phyloP scores from a whole-genome alignment of 192 early-diverging fungal genomes.

The Lobulomyces angularis region DNA sequence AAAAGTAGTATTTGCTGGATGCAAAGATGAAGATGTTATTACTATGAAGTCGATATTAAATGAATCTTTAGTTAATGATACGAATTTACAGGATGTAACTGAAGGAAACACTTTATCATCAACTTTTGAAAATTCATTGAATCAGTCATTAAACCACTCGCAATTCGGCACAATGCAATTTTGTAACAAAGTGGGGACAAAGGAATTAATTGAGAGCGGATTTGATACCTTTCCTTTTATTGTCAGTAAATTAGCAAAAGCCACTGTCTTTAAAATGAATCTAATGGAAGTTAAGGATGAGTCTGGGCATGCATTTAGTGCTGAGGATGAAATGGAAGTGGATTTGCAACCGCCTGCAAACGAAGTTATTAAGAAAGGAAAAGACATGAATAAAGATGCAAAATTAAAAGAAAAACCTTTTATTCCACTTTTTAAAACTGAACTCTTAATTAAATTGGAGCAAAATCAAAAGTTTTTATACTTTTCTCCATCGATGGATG shows the following conservation, averaged over 20 bases:
- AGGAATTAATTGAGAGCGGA: constrained; percentile 23
- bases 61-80: too few species aligned
- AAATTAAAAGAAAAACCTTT: constrained; percentile 10
- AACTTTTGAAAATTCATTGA: neutral
- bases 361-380: constrained; percentile 4
- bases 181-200: constrained; percentile 32
- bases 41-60: too few species aligned
- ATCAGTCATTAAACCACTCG: constrained; percentile 9
- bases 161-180: constrained; percentile 42
- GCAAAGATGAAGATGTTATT: constrained; percentile 39
- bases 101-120: too few species aligned
- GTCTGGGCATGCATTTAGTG: constrained; percentile 4
- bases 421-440: constrained; percentile 31
- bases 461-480: constrained; percentile 15
- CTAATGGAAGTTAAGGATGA: constrained; percentile 26
- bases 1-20: constrained; percentile 25
- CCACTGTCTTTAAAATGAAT: constrained; percentile 11
- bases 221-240: constrained; percentile 39
- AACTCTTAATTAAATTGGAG: constrained; percentile 25
- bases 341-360: constrained; percentile 4
- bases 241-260: constrained; percentile 17
- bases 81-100: too few species aligned
- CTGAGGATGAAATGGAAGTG: constrained; percentile 1
- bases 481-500: constrained; percentile 33
- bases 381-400: neutral